Conservation (phyloP, 177 flowering plant genomes). For the Telopea speciosissima region DNA sequence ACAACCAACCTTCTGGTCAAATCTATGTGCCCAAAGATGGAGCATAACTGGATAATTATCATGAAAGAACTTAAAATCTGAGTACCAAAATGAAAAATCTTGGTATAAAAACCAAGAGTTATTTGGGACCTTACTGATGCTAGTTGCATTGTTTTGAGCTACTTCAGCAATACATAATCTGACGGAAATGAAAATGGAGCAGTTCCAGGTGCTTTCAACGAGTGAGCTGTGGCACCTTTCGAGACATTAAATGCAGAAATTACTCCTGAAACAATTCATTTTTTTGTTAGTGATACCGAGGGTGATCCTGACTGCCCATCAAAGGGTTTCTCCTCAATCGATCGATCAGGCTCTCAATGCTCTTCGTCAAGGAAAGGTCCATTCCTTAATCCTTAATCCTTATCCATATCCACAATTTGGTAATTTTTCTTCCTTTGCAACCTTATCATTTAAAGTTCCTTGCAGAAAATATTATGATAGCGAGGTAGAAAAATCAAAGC, state of each 20-base stretch:
- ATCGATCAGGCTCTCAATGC: conserved; percentile 64
- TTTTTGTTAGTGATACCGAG: conserved; percentile 85
- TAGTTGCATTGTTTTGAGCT: too few species aligned
- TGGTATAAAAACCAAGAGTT: neutral
- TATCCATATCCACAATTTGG: neutral
- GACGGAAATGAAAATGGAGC: conserved; percentile 42
- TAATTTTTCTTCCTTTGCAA: too few species aligned
- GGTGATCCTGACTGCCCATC: conserved; percentile 95
- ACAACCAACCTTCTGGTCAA: conserved; percentile 12
- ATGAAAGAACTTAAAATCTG: too few species aligned
- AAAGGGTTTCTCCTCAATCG: conserved; percentile 61
- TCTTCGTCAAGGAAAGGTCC: conserved; percentile 66
- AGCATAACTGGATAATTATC: neutral
- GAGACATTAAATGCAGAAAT: conserved; percentile 62
- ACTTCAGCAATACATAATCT: too few species aligned
- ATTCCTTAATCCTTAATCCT: neutral
- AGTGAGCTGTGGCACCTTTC: conserved; percentile 31
- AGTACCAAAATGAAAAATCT: too few species aligned
- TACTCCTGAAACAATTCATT: conserved; percentile 62
- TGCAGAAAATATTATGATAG: neutral
- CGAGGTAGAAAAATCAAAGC: neutral
- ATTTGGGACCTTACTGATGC: neutral
- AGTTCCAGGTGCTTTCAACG: conserved; percentile 25
- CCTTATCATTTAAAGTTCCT: too few species aligned
- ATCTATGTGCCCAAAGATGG: conserved; percentile 6